Base-by-base conservation (phyloP, 805 yeast genomes). In the Candida dajiaensis region DNA sequence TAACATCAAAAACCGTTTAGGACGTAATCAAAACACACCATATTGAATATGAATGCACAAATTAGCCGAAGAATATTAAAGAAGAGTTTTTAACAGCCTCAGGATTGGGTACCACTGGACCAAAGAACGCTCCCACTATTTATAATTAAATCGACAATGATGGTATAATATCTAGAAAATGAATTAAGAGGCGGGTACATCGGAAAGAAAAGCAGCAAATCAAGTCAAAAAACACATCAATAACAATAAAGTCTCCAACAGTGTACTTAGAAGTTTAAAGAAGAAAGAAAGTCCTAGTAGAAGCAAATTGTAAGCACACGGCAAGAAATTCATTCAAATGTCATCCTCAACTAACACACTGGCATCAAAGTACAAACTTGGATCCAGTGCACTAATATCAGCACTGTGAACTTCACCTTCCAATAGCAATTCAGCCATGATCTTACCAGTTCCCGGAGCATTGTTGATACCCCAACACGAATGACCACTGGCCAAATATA, bases 381-480 rank as follows among this genome's bases (percentile, higher is more conserved):
- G 99, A 62, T 89, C 95, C 45, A 94, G 73, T 6, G 90, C 85
- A 28, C 83, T 74, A 25, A 90, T 78, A 61, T 85, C 88, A 22
- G 96, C 94, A 49, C 88, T 78, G 33, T 67, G 72, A 9, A 85
- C 84, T 53, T 78, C 80, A 12, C 97, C 98, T 43, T 92, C 97
- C 40, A 92, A 65, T 40, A 92, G 65, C 45, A 92, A 59, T 67
- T 92, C 98, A 52, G 96, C 81, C 82, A 92, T 76, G 35, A 94
- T 75, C 60, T 88, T 81, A n/a, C 99, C 99, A 0, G 97, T 90
- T 4, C 86, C 97, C 1, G 97, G 97, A 0, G 97, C 97, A 65
- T 94, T 92, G 68, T 92, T 94, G 52, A 92, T 94, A 20, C 99
- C 99, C 99, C 99, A 92, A 68, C 98, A 94, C 15, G 96, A 85